A percentile compares a stretch with the other conserved stretches of the same genome.
phyloP scores from a whole-genome alignment of 257 asterid genomes.

The Petrea volubilis region DNA sequence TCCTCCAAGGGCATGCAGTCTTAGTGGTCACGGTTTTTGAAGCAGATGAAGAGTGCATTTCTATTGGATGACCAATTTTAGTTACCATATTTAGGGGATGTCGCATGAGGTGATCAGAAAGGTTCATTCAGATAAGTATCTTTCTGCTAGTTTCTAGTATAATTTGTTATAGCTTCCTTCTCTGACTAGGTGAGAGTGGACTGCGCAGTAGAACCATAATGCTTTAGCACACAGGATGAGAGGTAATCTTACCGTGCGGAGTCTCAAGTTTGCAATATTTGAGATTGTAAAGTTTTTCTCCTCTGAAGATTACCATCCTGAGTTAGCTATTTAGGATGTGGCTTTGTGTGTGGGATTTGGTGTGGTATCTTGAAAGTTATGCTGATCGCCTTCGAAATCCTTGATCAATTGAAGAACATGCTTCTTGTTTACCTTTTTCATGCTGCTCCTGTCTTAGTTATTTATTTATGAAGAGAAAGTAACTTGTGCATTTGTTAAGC shows the following conservation, averaged over 20 bases:
- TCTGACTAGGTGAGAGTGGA: neutral
- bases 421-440: neutral
- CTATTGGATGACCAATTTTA: neutral
- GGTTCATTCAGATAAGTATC: neutral
- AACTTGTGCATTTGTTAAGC: neutral
- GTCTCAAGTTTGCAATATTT: neutral
- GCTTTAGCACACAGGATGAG: neutral
- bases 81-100: neutral
- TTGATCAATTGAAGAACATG: too few relatives aligned
- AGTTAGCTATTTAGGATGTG: neutral
- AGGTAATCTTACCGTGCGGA: neutral
- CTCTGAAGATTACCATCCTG: neutral
- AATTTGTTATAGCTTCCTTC: neutral
- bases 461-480: slow-evolving; percentile 1
- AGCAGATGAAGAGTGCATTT: neutral
- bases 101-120: slow-evolving; percentile 4
- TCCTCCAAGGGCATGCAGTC: too few relatives aligned
- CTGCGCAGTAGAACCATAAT: neutral
- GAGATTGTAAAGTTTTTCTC: neutral
- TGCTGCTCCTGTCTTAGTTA: neutral
- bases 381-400: neutral
- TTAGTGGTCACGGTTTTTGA: neutral
- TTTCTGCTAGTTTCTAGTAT: neutral
- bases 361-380: neutral
- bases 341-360: neutral